These are phyloP conservation scores for Thelephora ganbajun DNA, from an alignment of 768 basidiomycete species.

Conservation along the genomic window DNA sequence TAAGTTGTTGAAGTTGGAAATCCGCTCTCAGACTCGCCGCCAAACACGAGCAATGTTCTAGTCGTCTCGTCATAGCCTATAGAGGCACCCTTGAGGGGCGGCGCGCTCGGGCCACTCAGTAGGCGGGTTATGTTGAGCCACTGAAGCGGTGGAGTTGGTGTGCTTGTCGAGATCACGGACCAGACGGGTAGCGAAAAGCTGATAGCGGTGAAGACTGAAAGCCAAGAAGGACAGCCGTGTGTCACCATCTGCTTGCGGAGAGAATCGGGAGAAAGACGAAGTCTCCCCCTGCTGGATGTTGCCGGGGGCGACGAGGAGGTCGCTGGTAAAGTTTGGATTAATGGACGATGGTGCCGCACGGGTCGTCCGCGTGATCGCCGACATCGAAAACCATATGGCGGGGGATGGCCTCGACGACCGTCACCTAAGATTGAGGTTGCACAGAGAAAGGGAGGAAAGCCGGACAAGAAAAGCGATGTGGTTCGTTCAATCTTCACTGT, in stretches of 20 bases:
- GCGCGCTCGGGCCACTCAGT: conserved; percentile 39
- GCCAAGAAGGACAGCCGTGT: conserved; percentile 10
- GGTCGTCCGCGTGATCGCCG: too few species aligned
- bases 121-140: conserved; percentile 55
- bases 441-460: too few species aligned
- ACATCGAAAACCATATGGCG: too few species aligned
- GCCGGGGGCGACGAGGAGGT: not conserved
- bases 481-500: too few species aligned
- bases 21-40: conserved; percentile 57
- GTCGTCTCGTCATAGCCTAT: conserved; percentile 41
- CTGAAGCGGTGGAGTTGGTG: conserved; percentile 50
- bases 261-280: conserved; percentile 2
- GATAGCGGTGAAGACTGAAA: conserved; percentile 14
- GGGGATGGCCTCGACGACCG: too few species aligned
- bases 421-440: too few species aligned
- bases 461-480: too few species aligned
- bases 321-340: too few species aligned
- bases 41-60: conserved; percentile 56
- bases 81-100: conserved; percentile 55
- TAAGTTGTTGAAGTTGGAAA: conserved; percentile 51
- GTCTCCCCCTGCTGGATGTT: not conserved
- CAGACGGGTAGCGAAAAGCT: conserved; percentile 12
- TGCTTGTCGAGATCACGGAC: conserved; percentile 38
- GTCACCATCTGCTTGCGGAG: conserved; percentile 5
- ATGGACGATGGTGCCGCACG: too few species aligned